Base-by-base conservation (phyloP, 768 basidiomycete species). In the Boletus bicolor region DNA sequence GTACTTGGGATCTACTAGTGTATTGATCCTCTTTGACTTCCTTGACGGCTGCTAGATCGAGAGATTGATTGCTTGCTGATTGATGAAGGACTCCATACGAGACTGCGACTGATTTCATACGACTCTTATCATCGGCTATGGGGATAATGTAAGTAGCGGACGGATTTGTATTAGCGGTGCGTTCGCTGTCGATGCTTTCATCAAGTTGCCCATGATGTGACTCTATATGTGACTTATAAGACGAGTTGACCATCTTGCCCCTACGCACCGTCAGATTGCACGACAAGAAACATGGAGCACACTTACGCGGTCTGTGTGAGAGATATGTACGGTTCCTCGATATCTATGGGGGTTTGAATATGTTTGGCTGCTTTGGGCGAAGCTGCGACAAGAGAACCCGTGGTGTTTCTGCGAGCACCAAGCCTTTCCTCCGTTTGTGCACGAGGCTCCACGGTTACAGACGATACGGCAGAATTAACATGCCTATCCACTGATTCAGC, bases 181-280 rank as follows among this genome's bases (percentile, higher is more conserved):
- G 6, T 35, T 61, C n/a, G 38, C 35, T 17, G 15, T 44, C 36
- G 8, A n/a, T 6, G 14, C 8, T 41, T 41, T 26, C 43, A 12
- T 11, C 15, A 1, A 10, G 4, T n/a, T n/a, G 24, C 12, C 24
- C 47, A 1, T 12, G 46, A 24, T n/a, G 21, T 12, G n/a, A 46
- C 2, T n/a, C 45, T 11, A 6, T 6, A 12, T 43, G 43, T 7
- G 34, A 28, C 7, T 26, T 17, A 1, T 26, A 21, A 44, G 48
- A 41, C 0, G 14, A 19, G 5, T n/a, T 24, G 32, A 42, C 24
- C 19, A 24, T 37, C 21, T 38, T 45, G 15, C 49, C 38, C 38
- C 62, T 63, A 17, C 4, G 19, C 3, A 46, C 37, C 21, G 19
- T 64, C 38, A 60, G 34, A 12, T 41, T 36, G 32, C 6, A 15